phyloP scores from a whole-genome alignment of 2,329 filamentous ascomycete genomes.

The Cladophialophora psammophila region DNA sequence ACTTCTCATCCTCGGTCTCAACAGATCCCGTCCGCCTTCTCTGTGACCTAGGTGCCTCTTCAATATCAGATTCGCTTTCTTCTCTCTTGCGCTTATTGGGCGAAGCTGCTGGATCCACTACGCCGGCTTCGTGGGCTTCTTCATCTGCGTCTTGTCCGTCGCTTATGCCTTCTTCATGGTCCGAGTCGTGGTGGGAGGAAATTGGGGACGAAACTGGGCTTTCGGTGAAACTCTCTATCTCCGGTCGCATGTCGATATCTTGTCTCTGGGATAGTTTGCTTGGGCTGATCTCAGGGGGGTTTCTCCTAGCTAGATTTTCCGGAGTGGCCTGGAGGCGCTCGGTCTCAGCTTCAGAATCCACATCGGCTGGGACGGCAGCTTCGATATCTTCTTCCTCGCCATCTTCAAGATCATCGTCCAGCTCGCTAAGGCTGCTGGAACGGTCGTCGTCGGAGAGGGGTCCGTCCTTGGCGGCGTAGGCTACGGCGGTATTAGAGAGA shows the following conservation, averaged over 20 bases:
- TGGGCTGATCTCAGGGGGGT: slow-evolving; percentile 72
- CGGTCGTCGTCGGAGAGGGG: slow-evolving; percentile 68
- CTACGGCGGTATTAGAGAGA: slow-evolving; percentile 47
- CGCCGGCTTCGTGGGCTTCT: slow-evolving; percentile 35
- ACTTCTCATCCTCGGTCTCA: slow-evolving; percentile 47
- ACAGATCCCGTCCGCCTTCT: slow-evolving; percentile 46
- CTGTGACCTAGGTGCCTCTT: slow-evolving; percentile 45
- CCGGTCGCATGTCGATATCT: slow-evolving; percentile 39
- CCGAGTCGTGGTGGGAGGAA: slow-evolving; percentile 38
- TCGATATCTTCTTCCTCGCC: slow-evolving; percentile 40
- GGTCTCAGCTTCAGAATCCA: slow-evolving; percentile 88
- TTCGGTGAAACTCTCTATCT: slow-evolving; percentile 48
- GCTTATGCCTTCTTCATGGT: slow-evolving; percentile 35
- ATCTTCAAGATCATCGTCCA: slow-evolving; percentile 74
- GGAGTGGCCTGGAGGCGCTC: slow-evolving; percentile 92
- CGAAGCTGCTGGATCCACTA: slow-evolving; percentile 18
- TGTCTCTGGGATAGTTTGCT: slow-evolving; percentile 73
- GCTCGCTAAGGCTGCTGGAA: slow-evolving; percentile 92
- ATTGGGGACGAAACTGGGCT: slow-evolving; percentile 41
- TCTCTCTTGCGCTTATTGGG: slow-evolving; percentile 48
- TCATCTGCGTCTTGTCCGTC: slow-evolving; percentile 37
- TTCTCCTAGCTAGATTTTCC: slow-evolving; percentile 64
- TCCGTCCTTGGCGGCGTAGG: slow-evolving; percentile 52
- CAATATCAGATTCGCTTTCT: slow-evolving; percentile 34
- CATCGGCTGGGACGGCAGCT: slow-evolving; percentile 59